phyloP scores from a whole-genome alignment of 164 flowering plant species.

The Aristolochia californica region DNA sequence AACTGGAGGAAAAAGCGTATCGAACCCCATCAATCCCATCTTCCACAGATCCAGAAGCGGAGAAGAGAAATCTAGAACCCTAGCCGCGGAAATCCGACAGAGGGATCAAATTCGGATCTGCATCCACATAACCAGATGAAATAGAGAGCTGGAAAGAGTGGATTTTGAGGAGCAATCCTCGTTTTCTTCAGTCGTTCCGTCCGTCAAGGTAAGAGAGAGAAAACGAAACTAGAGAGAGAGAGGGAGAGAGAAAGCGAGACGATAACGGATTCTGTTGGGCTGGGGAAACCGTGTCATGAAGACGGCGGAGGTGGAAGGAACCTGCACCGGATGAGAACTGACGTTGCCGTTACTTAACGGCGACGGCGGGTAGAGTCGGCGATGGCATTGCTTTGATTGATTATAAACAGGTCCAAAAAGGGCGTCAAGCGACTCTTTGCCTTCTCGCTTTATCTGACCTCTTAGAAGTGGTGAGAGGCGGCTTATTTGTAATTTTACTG shows the following conservation, averaged over 20 bases:
- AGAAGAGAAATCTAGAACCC: not conserved
- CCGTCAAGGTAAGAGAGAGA: conserved; percentile 1
- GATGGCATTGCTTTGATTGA: not conserved
- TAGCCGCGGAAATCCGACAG: conserved; percentile 7
- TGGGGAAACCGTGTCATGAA: conserved; percentile 12
- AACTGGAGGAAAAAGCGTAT: conserved; percentile 26
- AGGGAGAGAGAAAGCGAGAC: too few species aligned
- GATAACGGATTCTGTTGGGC: conserved; percentile 14
- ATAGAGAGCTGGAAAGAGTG: conserved; percentile 15
- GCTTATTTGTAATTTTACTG: not conserved
- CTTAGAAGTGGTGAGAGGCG: not conserved
- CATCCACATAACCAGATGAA: conserved; percentile 32
- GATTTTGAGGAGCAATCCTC: conserved; percentile 13
- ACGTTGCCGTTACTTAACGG: conserved; percentile 4
- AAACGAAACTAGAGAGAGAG: too few species aligned
- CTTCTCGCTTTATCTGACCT: too few species aligned
- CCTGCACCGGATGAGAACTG: conserved; percentile 7
- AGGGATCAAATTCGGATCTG: not conserved
- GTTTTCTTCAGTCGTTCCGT: conserved; percentile 18
- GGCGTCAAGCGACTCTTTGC: not conserved
- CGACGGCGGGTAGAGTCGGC: conserved; percentile 5
- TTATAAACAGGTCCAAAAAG: not conserved
- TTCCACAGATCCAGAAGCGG: not conserved
- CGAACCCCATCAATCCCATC: conserved; percentile 28
- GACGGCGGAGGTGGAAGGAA: not conserved